phyloP scores from a whole-genome alignment of 768 basidiomycete genomes.

The Crassisporium funariophilum region DNA sequence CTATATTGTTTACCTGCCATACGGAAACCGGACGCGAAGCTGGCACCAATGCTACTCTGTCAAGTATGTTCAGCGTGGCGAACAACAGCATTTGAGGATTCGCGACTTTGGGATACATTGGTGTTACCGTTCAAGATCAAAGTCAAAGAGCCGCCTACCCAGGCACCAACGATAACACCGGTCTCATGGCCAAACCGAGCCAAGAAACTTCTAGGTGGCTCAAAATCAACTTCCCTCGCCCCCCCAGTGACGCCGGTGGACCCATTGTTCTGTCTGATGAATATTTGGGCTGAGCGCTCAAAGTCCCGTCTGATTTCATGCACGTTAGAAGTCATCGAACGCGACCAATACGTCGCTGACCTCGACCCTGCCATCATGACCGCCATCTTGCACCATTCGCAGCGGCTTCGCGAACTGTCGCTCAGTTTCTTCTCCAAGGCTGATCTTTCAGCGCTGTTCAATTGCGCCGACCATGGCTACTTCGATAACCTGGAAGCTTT shows the following conservation, averaged over 20 bases:
- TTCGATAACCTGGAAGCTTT: too few species aligned
- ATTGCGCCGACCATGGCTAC: not conserved
- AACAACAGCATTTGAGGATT: not conserved
- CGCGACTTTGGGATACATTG: not conserved
- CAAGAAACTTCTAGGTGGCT: not conserved
- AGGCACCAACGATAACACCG: too few species aligned
- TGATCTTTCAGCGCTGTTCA: not conserved
- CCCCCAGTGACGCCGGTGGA: too few species aligned
- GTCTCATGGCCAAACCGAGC: not conserved
- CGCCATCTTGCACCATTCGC: not conserved
- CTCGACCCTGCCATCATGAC: too few species aligned
- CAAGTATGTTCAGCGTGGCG: not conserved
- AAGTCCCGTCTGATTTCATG: too few species aligned
- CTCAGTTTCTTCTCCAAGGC: not conserved
- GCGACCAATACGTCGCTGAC: too few species aligned
- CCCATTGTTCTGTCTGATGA: too few species aligned
- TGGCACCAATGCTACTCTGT: not conserved
- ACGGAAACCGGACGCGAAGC: not conserved
- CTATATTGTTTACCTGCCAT: not conserved
- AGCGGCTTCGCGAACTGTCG: not conserved
- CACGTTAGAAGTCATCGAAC: too few species aligned
- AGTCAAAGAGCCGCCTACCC: too few species aligned
- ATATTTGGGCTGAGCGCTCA: too few species aligned
- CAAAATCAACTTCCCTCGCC: too few species aligned
- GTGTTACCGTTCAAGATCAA: too few species aligned